Base-by-base conservation (phyloP, 2,329 filamentous ascomycete species). In the Karstenula rhodostoma region DNA sequence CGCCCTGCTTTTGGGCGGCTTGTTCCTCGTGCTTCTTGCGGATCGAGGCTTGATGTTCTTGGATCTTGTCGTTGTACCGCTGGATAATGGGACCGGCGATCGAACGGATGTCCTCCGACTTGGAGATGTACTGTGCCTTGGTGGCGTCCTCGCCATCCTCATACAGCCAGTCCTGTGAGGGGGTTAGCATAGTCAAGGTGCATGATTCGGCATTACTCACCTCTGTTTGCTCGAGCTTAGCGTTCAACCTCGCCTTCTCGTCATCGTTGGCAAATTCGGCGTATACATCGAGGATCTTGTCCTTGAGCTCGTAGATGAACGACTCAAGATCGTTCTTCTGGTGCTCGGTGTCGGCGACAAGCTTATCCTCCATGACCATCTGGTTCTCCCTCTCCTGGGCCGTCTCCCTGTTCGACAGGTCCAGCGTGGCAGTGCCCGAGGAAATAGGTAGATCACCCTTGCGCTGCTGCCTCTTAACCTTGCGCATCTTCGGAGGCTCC, bases 301-400 rank as follows among this genome's bases (percentile, higher is more conserved):
- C 93, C 72, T 94, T 91, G 77, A 97, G 87, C 74, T 98, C 94
- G 82, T 99, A 99, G 82, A 98, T 97, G 82, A 90, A 96, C 25
- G 92, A 89, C 86, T 99, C 95, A 56, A 99, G 91, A 83, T 98
- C 94, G 84, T 99, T 99, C 92, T 98, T 99, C 89, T 96, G 96
- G 85, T 98, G 93, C 78, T 98, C 95, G 40, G 95, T 99, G 79
- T 98, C 95, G 71, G 92, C 92, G 58, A 99, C 94, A 60, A 98
- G 90, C 87, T 98, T 99, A 84, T 99, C 95, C 81, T 97, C 93
- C 88, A 96, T 94, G 71, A 93, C 88, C 95, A 99, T 98, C 71
- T 89, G 78, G 68, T 89, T 86, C 83, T 99, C 95, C 79, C 90
- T 89, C 86, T 99, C 95, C 53, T 85, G 81, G 67, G 89, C 84